These are phyloP conservation scores for Apiospora aurea DNA, from an alignment of 2,329 filamentous ascomycete genomes.

Conservation along the genomic window DNA sequence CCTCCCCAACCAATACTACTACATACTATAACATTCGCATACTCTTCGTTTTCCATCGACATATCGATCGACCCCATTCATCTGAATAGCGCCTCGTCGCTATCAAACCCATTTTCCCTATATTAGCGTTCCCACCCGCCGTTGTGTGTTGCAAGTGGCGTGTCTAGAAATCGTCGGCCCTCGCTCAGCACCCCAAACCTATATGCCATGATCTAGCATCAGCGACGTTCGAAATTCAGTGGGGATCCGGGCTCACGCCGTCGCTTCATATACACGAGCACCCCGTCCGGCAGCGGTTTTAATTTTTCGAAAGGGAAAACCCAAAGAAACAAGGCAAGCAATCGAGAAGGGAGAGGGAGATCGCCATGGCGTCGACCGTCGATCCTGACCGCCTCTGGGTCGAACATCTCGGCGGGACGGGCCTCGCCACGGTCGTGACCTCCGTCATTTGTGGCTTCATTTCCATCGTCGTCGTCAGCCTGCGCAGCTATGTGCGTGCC, in stretches of 20 bases:
- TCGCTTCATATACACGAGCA: not conserved
- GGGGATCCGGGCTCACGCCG: not conserved
- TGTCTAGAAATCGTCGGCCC: not conserved
- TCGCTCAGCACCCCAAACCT: not conserved
- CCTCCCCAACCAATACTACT: not conserved
- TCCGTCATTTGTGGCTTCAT: slow-evolving; percentile 28
- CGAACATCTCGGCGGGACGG: slow-evolving; percentile 25
- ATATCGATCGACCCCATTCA: no score
- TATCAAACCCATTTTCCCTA: not conserved
- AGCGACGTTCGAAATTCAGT: not conserved
- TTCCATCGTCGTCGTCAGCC: slow-evolving; percentile 27
- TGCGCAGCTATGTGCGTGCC: slow-evolving; percentile 26
- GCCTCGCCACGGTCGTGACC: slow-evolving; percentile 26
- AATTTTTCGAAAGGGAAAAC: not conserved
- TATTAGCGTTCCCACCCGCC: not conserved
- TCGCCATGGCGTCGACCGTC: slow-evolving; percentile 19
- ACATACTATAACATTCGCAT: not conserved
- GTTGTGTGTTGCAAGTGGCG: not conserved
- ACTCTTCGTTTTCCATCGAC: no score
- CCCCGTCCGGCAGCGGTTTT: not conserved
- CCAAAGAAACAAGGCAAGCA: not conserved
- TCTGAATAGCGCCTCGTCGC: not conserved
- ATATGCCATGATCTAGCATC: slow-evolving; percentile 4
- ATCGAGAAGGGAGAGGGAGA: not conserved
- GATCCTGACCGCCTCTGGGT: slow-evolving; percentile 26